Evolutionary conservation across 2,329 filamentous ascomycete species (phyloP), one percentile per base, ranked within the genome.

Genomic region (Pyrenophora tritici-repentis): DNA sequence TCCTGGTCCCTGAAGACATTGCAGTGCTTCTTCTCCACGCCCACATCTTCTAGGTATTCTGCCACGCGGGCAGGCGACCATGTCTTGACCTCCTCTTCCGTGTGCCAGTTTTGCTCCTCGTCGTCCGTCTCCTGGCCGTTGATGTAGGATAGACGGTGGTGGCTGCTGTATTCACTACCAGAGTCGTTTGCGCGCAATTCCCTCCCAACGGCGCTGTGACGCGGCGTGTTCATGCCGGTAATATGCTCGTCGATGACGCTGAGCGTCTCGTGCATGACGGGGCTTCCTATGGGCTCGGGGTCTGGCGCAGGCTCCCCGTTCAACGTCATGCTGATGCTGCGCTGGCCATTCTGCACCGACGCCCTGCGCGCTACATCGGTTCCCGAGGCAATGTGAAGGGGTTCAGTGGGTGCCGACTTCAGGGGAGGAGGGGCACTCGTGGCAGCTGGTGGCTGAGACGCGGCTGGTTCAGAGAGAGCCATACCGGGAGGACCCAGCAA

Each of bases 241-340:
- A 97, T 96, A 70, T 97, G 93, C 75, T 97, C 93, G 72, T 97
- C 88, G 65, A 97, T 97, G 51, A 97, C 93, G 67, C 91, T 96
- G 43, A 97, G 77, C 0, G 93, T 97, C 72, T 97, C 92, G 70
- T 92, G 91, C 79, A 97, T 88, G 42, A 97, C 92, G 9, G 90
- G 88, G 67, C 86, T 89, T 46, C 86, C 83, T 61, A 71, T 85
- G 39, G 59, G 54, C 34, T 61, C 58, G 33, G 71, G 63, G 18
- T 71, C 83, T 55, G 40, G 83, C 26, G 60, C 59, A 20, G 56
- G 47, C 20, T 73, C 67, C 29, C 67, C 68, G 44, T 61, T 68
- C 43, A 73, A 53, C 10, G 69, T 58, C 65, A 73, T 68, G 59
- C 70, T 68, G 47, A 74, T 70, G 55, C 66, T 73, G 31, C 72